Base-by-base conservation (phyloP, 192 early-diverging fungal species). In the Rhizophagus sp. region DNA sequence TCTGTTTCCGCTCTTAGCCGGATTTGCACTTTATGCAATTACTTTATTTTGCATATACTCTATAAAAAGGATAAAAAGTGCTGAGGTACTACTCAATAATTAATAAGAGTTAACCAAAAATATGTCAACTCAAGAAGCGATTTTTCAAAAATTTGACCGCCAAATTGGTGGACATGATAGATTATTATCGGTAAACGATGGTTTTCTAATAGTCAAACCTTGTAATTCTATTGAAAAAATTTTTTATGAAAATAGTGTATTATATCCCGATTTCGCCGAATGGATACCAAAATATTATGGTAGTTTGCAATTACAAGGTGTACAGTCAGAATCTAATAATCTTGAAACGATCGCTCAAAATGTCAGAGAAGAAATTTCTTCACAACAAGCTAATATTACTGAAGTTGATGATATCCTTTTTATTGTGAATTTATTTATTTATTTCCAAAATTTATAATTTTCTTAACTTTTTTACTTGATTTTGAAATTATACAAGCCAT, bases 121-220 rank as follows among this genome's bases (percentile, higher is more conserved):
- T 22, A 57, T 57, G 52, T 7, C 64, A 30, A 30, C 11, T 30
- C 24, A 65, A 65, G 9, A 30, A 65, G 25, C 12, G 10, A 65
- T 15, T 24, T 50, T 73, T 19, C n/a, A 73, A 73, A 73, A 50
- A 73, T 50, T 50, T 73, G 44, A 49, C 7, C 41, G 90, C 76
- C 96, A 97, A 86, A 89, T 97, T 22, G 94, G 93, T 19, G 95
- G 96, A 0, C 96, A 97, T 79, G 89, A 89, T 44, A 88, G 89
- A 36, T 83, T 94, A 4, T 79, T 97, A 47, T 83, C 85, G 12
- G 82, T 88, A 36, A 88, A 89, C 17, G 91, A 89, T 25, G 84
- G 87, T 44, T 91, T 90, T 50, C 65, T 93, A 64, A 78, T 97
- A 8, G 83, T 93, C 64, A 97, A 97, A 81, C 92, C 91, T 36